These are phyloP conservation scores for Malassezia yamatoensis DNA, from an alignment of 1,284 basidiomycete species.

Conservation along the genomic window DNA sequence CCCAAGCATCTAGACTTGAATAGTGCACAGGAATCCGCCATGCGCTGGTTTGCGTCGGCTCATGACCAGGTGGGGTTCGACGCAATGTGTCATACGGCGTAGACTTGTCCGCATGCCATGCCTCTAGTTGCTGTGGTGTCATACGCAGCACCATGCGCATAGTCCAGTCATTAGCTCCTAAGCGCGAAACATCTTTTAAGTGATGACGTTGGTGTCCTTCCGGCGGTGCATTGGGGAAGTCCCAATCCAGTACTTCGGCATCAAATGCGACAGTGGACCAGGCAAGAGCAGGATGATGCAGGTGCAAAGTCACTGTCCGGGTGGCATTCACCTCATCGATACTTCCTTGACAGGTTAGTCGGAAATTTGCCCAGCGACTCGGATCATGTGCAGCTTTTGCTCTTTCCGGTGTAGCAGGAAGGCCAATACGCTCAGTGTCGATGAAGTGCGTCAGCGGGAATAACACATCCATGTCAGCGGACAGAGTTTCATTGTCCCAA, in stretches of 20 bases:
- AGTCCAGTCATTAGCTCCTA: conserved; percentile 62
- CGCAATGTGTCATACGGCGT: background rate
- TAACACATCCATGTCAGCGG: conserved; percentile 52
- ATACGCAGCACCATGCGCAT: conserved; percentile 63
- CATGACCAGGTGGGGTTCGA: conserved; percentile 10
- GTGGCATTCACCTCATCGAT: conserved; percentile 56
- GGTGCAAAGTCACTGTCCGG: conserved; percentile 60
- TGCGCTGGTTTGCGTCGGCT: conserved; percentile 14
- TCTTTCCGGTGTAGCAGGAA: conserved; percentile 50
- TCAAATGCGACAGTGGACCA: conserved; percentile 89
- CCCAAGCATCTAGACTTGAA: conserved; percentile 25
- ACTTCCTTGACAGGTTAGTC: conserved; percentile 49
- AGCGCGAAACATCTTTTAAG: conserved; percentile 78
- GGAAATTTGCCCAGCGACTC: conserved; percentile 10
- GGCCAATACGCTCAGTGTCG: conserved; percentile 63
- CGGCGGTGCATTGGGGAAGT: conserved; percentile 51
- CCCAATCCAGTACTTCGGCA: conserved; percentile 80
- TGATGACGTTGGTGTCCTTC: conserved; percentile 65
- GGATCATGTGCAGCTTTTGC: background rate
- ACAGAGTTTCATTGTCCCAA: conserved; percentile 33
- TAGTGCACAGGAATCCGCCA: conserved; percentile 31
- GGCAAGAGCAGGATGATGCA: conserved; percentile 74
- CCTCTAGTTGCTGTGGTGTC: conserved; percentile 28
- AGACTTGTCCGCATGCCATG: background rate
- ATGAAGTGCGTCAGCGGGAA: conserved; percentile 65